A percentile compares a stretch with the other conserved stretches of the same genome.
These are phyloP conservation scores for Thinopyrum elongatum DNA, from an alignment of 176 grass and related monocot species.

Conservation along the genomic window DNA sequence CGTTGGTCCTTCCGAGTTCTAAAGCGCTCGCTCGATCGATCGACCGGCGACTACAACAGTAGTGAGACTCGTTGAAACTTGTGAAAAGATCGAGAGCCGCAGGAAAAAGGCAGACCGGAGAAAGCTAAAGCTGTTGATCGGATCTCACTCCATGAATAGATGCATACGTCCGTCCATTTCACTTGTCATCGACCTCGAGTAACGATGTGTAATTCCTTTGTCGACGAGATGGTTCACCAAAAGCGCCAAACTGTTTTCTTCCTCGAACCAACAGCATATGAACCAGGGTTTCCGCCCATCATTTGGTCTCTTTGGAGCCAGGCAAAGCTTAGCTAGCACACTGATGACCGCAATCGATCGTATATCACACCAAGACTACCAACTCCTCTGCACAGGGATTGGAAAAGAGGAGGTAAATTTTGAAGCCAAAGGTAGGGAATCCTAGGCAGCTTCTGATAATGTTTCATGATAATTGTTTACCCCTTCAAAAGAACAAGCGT, in stretches of 20 bases:
- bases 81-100: background rate
- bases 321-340: conserved; percentile 8
- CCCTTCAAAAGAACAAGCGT: background rate
- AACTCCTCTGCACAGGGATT: no score
- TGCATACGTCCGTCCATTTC: background rate
- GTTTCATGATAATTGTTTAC: background rate
- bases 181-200: conserved; percentile 15
- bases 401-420: background rate
- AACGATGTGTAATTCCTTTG: background rate
- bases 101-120: background rate
- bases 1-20: background rate
- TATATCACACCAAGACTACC: background rate
- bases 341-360: conserved; percentile 5
- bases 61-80: background rate
- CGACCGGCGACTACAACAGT: conserved; percentile 21
- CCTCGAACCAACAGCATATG: background rate
- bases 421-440: background rate
- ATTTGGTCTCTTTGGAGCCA: background rate
- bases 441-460: background rate
- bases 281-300: background rate
- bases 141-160: background rate
- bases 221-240: background rate
- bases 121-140: background rate
- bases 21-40: background rate
- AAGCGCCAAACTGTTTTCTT: background rate